Evolutionary conservation across 768 basidiomycete species (phyloP).

Genomic region (Lactifluus echinatus): DNA sequence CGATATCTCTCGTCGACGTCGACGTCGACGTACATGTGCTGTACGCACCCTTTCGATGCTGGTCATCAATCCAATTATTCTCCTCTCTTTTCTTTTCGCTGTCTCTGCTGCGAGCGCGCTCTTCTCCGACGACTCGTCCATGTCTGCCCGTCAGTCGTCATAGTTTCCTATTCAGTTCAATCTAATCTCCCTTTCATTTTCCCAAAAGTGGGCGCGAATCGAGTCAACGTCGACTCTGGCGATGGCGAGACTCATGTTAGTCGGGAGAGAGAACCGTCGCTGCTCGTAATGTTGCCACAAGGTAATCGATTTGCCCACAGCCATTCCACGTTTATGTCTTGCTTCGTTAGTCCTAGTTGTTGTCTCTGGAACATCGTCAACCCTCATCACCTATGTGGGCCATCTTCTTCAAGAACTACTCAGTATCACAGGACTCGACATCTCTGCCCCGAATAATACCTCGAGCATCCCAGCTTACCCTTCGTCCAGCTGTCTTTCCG

Average conservation of each 20-base stretch:
- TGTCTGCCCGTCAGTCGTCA: background rate
- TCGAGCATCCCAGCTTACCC: background rate
- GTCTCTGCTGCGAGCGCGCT: no score
- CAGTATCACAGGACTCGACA: background rate
- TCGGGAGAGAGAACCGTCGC: no score
- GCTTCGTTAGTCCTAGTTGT: background rate
- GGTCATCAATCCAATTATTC: no score
- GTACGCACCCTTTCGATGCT: background rate
- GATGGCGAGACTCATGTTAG: no score
- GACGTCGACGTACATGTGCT: no score
- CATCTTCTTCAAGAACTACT: background rate
- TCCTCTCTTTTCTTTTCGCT: background rate
- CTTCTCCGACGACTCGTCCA: background rate
- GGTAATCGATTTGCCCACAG: background rate
- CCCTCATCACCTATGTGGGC: background rate
- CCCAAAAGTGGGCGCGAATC: background rate
- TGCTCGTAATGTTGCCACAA: background rate
- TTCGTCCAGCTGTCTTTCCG: background rate
- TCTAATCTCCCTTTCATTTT: constrained; percentile 10
- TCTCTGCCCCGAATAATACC: background rate
- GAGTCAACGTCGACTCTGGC: background rate
- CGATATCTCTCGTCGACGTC: background rate
- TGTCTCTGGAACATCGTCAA: no score
- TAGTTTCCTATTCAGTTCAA: background rate
- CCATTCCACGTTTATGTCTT: background rate